A percentile compares a stretch with the other conserved stretches of the same genome.
Evolutionary conservation across 305 asterid species (phyloP).

Genomic region (Withania somnifera): DNA sequence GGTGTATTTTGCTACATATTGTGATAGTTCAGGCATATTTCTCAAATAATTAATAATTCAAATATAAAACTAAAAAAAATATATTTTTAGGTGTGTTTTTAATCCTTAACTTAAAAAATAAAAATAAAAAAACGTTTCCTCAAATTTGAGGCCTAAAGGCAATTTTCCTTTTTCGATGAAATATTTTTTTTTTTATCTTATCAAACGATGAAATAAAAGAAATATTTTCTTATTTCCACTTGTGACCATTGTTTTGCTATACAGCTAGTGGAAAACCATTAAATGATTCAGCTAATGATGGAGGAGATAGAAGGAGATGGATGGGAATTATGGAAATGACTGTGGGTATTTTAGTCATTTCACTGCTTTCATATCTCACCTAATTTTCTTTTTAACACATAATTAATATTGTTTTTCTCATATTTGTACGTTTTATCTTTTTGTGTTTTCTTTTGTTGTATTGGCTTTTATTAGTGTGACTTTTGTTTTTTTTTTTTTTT

Average conservation of each 20-base stretch:
- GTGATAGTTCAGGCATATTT: no score
- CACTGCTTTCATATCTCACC: not conserved
- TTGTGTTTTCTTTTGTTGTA: not conserved
- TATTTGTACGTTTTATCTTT: not conserved
- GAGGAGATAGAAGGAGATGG: conserved; percentile 17
- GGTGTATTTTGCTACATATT: no score
- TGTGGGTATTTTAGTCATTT: conserved; percentile 2
- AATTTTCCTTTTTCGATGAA: not conserved
- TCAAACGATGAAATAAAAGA: not conserved
- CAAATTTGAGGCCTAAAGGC: no score
- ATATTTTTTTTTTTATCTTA: no score
- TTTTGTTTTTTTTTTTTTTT: not conserved
- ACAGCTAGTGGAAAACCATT: conserved; percentile 10
- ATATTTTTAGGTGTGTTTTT: no score
- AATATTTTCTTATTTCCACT: not conserved
- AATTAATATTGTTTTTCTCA: not conserved
- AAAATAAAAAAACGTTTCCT: no score
- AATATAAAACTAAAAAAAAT: no score
- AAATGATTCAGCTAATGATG: conserved; percentile 15
- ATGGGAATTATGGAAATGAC: conserved; percentile 10
- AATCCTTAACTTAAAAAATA: no score
- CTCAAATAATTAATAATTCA: no score
- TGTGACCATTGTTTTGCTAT: not conserved
- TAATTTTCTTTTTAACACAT: not conserved
- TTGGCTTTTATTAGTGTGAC: not conserved